Base-by-base conservation (phyloP, 805 yeast species). In the Metschnikowia continentalis region DNA sequence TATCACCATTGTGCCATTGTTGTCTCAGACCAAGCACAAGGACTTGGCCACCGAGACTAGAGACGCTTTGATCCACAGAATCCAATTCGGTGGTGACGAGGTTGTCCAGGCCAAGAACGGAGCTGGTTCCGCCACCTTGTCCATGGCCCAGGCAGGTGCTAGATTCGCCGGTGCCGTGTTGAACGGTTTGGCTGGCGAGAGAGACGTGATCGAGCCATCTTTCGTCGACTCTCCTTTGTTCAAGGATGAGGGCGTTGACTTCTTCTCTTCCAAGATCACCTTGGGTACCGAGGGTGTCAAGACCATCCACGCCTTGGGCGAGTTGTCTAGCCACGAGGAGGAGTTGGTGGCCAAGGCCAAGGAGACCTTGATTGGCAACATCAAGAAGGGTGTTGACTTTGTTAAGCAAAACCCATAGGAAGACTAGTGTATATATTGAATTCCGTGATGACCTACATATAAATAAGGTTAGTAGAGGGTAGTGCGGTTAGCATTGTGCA, bases 1-100 rank as follows among this genome's bases (percentile, higher is more conserved):
- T 75, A 84, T 86, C 69, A 91, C 97, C 72, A 90, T 90, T 73
- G 95, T 90, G 55, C 97, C 97, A 67, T 78, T 91, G 72, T 76
- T 90, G 70, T 88, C 96, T 56, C 96, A 87, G 77, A 79, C 94
- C 61, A 79, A 74, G 73, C 89, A 86, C 79, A 75, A 78, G 54
- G 39, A 48, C 58, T 74, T 86, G 69, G 75, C 81, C 62, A 82
- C 80, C 60, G 92, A 87, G 69, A 77, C 74, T 54, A 75, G 78
- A 68, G 82, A 81, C 62, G 80, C 80, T 54, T 78, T 90, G 63
- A 79, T 88, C 68, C 81, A 89, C 80, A 85, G 96, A 74, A 88
- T 90, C 70, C 97, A 90, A 77, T 90, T 87, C 66, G 96, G 96
- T 74, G 96, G 96, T 77, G 96, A 89, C 68, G 96, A 89, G 79